Percentiles rank a stretch among this genome's conserved stretches.
Conservation (phyloP, 192 early-diverging fungal species). For the Coemansia guatemalensis region DNA sequence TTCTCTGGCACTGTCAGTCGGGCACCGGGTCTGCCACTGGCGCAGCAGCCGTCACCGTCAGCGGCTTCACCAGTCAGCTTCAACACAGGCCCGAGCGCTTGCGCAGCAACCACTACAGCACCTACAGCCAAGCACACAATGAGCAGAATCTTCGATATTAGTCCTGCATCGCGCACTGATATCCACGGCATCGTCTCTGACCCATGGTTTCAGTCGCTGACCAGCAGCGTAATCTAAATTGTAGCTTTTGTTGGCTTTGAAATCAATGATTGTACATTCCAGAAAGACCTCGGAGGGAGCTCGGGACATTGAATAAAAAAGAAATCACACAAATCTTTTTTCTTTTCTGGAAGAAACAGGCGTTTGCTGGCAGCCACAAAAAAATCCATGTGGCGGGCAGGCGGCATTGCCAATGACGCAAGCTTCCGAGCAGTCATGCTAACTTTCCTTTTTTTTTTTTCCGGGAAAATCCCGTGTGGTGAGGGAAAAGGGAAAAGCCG, state of each 20-base stretch:
- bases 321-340: no score
- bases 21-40: neutral
- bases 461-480: neutral
- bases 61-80: neutral
- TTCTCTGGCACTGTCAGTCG: slow-evolving; percentile 8
- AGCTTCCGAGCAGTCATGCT: no score
- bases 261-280: neutral
- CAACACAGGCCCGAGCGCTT: neutral
- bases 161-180: slow-evolving; percentile 27
- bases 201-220: slow-evolving; percentile 31
- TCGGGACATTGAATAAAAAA: neutral
- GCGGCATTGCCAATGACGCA: neutral
- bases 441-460: neutral
- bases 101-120: neutral
- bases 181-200: slow-evolving; percentile 20
- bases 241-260: neutral
- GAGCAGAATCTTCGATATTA: slow-evolving; percentile 24
- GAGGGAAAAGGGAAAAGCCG: neutral
- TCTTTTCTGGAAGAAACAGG: no score
- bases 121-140: slow-evolving; percentile 8
- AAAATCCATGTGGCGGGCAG: neutral
- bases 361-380: neutral
- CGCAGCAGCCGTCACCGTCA: no score
- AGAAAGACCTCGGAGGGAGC: no score
- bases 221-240: neutral